Evolutionary conservation across 2,329 filamentous ascomycete genomes (phyloP), one percentile per base, ranked within the genome.

Genomic region (Fusarium graminum): DNA sequence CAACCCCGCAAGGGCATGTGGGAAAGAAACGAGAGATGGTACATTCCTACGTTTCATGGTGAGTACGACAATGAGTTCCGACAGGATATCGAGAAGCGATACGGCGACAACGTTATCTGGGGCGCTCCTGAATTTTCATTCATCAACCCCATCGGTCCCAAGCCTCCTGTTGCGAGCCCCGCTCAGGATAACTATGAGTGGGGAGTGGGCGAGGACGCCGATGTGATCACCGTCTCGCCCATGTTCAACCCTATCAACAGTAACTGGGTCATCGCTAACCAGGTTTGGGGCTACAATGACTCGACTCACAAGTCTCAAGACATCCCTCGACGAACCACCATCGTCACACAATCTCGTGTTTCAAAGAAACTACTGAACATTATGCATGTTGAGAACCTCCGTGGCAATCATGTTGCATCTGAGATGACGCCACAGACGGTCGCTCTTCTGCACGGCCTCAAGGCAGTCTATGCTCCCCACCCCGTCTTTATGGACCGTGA

Each of bases 391-490:
- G 92, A 94, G 75, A 92, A 91, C 52, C 82, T 90, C 65, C 83
- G 86, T 14, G 90, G 90, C 65, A 90, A 91, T 71, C 90, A 93
- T 73, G 88, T 94, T 71, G 90, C 90, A 58, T 91, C 91, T 0
- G 92, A 94, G 75, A 93, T 94, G 91, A 91, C 89, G 61, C 88
- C 91, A 1, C 88, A 90, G 54, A 90, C 90, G 0, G 86, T 90
- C 26, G 88, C 90, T 0, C 82, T 94, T 17, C 86, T 93, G 64
- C 91, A 95, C 74, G 91, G 92, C 7, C 81, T 94, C 46, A 94
- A 94, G 79, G 88, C 90, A 6, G 89, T 93, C 6, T 92, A 90
- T 72, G 90, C 88, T 12, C 92, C 92, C 12, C 91, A 94, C 76
- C 91, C 92, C 2, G 86, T 94, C 44, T 94, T 89, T 76, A 92